phyloP scores from a whole-genome alignment of 768 basidiomycete species.

The Lactarius vividus region DNA sequence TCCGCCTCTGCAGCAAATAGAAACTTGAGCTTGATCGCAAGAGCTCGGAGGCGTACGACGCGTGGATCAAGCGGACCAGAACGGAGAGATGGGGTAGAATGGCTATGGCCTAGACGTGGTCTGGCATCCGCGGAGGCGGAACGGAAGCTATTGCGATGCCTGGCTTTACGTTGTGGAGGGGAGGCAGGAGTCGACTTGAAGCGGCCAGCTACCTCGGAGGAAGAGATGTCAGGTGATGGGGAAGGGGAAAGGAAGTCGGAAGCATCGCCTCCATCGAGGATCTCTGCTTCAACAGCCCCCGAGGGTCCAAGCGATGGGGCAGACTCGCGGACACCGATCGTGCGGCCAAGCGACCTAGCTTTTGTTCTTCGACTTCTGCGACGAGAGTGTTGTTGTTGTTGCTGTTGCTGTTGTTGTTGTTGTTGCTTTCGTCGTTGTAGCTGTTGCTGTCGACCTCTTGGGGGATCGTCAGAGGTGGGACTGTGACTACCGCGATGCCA shows the following conservation, averaged over 20 bases:
- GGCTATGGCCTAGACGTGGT: conserved; percentile 41
- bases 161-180: conserved; percentile 18
- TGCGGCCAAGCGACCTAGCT: conserved; percentile 25
- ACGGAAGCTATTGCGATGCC: conserved; percentile 23
- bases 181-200: conserved; percentile 35
- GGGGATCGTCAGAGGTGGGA: conserved; percentile 26
- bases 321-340: conserved; percentile 16
- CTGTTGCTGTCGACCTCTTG: conserved; percentile 1
- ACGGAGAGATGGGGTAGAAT: conserved; percentile 47
- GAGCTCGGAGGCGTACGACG: conserved; percentile 48
- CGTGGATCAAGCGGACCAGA: conserved; percentile 45
- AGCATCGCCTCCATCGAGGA: conserved; percentile 29
- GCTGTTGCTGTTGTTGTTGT: neutral
- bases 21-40: conserved; percentile 55
- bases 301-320: neutral
- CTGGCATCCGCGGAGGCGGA: conserved; percentile 29
- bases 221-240: conserved; percentile 32
- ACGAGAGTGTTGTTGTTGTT: conserved; percentile 29
- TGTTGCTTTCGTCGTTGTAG: neutral
- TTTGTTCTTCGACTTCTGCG: conserved; percentile 38
- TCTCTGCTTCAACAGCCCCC: conserved; percentile 20
- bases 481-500: conserved; percentile 22
- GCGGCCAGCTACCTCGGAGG: conserved; percentile 30
- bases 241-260: conserved; percentile 32
- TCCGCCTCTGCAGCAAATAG: conserved; percentile 53